Conservation (phyloP, 352 stramenopile genomes). For the Pythium brassicae region DNA sequence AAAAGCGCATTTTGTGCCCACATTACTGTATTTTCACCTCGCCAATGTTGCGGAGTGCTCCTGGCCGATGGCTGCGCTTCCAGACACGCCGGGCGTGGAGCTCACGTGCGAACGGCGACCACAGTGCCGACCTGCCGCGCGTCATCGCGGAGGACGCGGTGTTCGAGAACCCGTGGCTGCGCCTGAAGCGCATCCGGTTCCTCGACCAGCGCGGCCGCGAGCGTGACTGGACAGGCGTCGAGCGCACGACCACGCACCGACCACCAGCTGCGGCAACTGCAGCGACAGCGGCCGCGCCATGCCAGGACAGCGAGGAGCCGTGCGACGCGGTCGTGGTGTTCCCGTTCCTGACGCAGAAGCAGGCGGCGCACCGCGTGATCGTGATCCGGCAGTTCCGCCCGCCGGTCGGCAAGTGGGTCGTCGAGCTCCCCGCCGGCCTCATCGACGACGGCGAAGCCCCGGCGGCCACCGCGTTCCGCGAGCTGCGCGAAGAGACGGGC, state of each 20-base stretch:
- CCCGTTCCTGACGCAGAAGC: slow-evolving; percentile 46
- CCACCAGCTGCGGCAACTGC: slow-evolving; percentile 2
- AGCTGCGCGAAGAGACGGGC: slow-evolving; percentile 90
- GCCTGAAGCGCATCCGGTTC: slow-evolving; percentile 62
- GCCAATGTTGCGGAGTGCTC: neutral
- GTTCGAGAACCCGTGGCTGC: slow-evolving; percentile 57
- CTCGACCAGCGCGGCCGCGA: slow-evolving; percentile 42
- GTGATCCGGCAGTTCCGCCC: slow-evolving; percentile 91
- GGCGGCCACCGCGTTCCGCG: slow-evolving; percentile 65
- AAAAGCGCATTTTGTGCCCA: neutral
- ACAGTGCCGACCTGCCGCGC: slow-evolving; percentile 22
- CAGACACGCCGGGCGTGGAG: neutral
- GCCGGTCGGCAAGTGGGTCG: slow-evolving; percentile 74
- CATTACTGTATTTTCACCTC: neutral
- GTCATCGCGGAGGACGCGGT: slow-evolving; percentile 46
- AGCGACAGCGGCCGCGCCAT: neutral
- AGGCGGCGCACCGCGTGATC: slow-evolving; percentile 38
- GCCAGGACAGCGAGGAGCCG: neutral
- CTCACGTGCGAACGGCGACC: neutral
- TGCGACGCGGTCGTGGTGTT: slow-evolving; percentile 58
- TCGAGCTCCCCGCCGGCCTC: slow-evolving; percentile 90
- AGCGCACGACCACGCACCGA: slow-evolving; percentile 65
- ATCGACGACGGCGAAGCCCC: slow-evolving; percentile 84
- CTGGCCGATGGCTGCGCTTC: neutral
- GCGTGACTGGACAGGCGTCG: slow-evolving; percentile 58